A percentile compares a stretch with the other conserved stretches of the same genome.
These are phyloP conservation scores for Amaranthus cruentus DNA, from an alignment of 148 eudicot genomes.

Conservation along the genomic window DNA sequence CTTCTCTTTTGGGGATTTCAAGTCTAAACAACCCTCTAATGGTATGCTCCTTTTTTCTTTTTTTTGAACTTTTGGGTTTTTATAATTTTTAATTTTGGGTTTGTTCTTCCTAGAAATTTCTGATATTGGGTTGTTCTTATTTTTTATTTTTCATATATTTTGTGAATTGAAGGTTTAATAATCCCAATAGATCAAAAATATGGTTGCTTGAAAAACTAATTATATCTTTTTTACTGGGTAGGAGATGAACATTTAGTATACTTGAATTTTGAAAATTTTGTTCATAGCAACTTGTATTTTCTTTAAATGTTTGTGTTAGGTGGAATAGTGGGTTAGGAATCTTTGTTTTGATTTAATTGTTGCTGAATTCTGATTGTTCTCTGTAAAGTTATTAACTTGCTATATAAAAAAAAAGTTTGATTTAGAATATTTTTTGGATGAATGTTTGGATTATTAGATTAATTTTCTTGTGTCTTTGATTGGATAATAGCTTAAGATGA, in stretches of 20 bases:
- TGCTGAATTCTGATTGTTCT: too few species aligned
- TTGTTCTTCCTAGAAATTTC: not conserved
- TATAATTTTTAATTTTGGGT: not conserved
- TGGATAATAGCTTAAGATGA: too few species aligned
- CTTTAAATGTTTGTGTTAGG: not conserved
- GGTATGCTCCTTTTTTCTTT: conserved; percentile 22
- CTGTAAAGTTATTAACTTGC: too few species aligned
- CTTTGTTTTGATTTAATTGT: too few species aligned
- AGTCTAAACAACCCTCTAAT: conserved; percentile 14
- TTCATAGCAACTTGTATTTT: not conserved
- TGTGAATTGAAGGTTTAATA: too few species aligned
- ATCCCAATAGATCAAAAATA: too few species aligned
- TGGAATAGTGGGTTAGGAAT: not conserved
- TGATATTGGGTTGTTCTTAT: not conserved
- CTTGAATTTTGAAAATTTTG: not conserved
- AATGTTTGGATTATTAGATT: too few species aligned
- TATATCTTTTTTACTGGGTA: not conserved
- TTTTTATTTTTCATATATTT: not conserved
- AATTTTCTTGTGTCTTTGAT: too few species aligned
- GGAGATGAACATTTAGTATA: not conserved
- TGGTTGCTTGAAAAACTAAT: not conserved
- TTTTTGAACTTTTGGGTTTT: not conserved
- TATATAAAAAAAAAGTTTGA: too few species aligned
- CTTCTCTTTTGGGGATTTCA: conserved; percentile 36
- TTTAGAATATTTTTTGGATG: too few species aligned